These are phyloP conservation scores for Parasitella parasitica DNA, from an alignment of 371 early-diverging fungal species.

Conservation along the genomic window DNA sequence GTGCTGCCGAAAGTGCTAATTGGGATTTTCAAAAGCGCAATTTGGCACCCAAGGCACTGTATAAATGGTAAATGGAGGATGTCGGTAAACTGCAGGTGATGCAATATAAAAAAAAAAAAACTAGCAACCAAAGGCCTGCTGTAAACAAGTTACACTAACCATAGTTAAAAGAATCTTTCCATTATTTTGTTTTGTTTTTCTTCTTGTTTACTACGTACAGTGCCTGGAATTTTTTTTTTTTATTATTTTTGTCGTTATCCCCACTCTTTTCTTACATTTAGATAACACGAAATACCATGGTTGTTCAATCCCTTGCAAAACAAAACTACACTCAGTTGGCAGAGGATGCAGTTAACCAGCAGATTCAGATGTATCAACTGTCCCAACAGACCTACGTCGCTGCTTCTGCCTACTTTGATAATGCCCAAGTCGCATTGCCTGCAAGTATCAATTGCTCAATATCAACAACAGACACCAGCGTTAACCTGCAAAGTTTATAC, in stretches of 20 bases:
- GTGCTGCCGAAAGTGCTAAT: too few relatives aligned
- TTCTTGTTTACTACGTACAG: not conserved
- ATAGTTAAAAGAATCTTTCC: not conserved
- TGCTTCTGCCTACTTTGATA: conserved; percentile 54
- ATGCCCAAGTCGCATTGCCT: conserved; percentile 54
- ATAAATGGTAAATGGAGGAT: too few relatives aligned
- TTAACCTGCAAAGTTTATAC: not conserved
- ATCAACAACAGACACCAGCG: not conserved
- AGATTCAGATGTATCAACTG: conserved; percentile 52
- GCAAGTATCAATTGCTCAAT: conserved; percentile 15
- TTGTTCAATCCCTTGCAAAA: conserved; percentile 40
- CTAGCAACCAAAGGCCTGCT: too few relatives aligned
- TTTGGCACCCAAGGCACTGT: too few relatives aligned
- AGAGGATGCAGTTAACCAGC: conserved; percentile 60
- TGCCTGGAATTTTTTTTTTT: not conserved
- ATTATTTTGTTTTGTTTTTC: not conserved
- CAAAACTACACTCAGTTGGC: conserved; percentile 60
- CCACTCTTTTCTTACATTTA: not conserved
- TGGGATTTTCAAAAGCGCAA: too few relatives aligned
- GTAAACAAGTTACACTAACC: too few relatives aligned
- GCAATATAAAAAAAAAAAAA: too few relatives aligned
- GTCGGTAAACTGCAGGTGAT: too few relatives aligned
- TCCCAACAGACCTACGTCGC: conserved; percentile 57
- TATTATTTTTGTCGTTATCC: not conserved
- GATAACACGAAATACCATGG: not conserved